Evolutionary conservation across 805 yeast genomes (phyloP).

Genomic region (Wilhelminamyces savonicus): DNA sequence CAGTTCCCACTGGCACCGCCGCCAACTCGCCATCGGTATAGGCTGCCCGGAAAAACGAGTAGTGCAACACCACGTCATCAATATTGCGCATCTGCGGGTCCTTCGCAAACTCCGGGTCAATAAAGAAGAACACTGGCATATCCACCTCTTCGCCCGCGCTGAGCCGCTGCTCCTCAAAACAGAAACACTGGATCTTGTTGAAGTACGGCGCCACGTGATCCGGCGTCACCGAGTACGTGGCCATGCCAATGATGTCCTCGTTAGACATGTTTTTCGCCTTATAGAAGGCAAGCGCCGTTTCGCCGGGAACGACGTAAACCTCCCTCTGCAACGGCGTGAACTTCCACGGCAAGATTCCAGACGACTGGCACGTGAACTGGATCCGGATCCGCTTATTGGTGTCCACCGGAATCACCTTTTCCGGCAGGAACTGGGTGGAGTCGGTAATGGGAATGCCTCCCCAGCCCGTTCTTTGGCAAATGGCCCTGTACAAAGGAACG

Average conservation of each 20-base stretch:
- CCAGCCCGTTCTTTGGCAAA: conserved; percentile 93
- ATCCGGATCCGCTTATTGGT: conserved; percentile 74
- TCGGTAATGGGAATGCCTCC: conserved; percentile 96
- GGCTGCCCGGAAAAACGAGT: conserved; percentile 78
- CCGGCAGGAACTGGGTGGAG: conserved; percentile 69
- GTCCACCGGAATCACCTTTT: conserved; percentile 82
- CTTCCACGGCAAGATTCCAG: conserved; percentile 89
- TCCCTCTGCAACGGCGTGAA: conserved; percentile 92
- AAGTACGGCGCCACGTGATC: conserved; percentile 95
- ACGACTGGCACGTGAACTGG: conserved; percentile 88
- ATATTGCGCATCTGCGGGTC: conserved; percentile 91
- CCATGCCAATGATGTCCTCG: conserved; percentile 96
- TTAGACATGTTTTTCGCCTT: conserved; percentile 82
- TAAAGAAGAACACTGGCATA: conserved; percentile 96
- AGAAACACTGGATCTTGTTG: conserved; percentile 95
- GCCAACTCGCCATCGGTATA: conserved; percentile 35
- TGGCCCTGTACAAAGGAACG: conserved; percentile 85
- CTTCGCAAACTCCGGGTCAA: conserved; percentile 90
- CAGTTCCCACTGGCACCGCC: conserved; percentile 23
- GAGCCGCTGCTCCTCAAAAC: conserved; percentile 93
- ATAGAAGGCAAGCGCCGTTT: conserved; percentile 93
- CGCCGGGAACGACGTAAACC: conserved; percentile 91
- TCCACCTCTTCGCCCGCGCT: conserved; percentile 97
- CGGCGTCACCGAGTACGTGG: conserved; percentile 94
- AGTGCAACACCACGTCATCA: conserved; percentile 84